Evolutionary conservation across 2,329 filamentous ascomycete species (phyloP), one percentile per base, ranked within the genome.

Genomic region (Byssothecium circinans): DNA sequence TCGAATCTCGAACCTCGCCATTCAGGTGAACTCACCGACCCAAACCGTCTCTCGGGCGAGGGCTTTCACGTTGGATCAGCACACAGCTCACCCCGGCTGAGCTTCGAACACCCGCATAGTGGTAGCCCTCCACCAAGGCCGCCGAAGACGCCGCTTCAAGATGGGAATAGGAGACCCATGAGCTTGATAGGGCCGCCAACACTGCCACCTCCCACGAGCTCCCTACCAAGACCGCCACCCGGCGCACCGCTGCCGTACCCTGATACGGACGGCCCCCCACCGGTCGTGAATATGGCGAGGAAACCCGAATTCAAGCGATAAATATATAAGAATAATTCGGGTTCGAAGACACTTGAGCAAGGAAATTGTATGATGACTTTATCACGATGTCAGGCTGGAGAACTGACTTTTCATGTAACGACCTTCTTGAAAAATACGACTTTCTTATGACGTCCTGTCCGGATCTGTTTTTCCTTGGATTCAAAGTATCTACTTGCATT

Each of bases 241-340:
- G 67, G 67, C 4, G 60, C 62, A 1, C 68, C 75, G 8, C 79
- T 89, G 27, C 91, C 91, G 1, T 96, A 96, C 68, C 92, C 92
- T 0, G 73, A 89, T 39, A 85, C 84, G 37, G 87, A 95, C 61
- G 88, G 87, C 20, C 86, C 87, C 22, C 91, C 92, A 15, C 92
- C 92, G 2, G 78, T 82, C 6, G 90, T 95, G 7, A 95, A 95
- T 62, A 88, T 90, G 80, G 85, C 87, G 36, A 83, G 86, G 58
- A 96, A 96, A 70, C 92, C 92, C 1, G 86, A 88, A 40, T 89
- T 61, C 17, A 36, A 10, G 15, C 8, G 33, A 20, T 36, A 19
- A n/a, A n/a, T n/a, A n/a, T n/a, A n/a, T n/a, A n/a, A n/a, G 23
- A 25, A 32, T 8, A n/a, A 8, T 12, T 32, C 12, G 29, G 6